Evolutionary conservation across 192 early-diverging fungal species (phyloP).

Genomic region (Tieghemiomyces parasiticus): DNA sequence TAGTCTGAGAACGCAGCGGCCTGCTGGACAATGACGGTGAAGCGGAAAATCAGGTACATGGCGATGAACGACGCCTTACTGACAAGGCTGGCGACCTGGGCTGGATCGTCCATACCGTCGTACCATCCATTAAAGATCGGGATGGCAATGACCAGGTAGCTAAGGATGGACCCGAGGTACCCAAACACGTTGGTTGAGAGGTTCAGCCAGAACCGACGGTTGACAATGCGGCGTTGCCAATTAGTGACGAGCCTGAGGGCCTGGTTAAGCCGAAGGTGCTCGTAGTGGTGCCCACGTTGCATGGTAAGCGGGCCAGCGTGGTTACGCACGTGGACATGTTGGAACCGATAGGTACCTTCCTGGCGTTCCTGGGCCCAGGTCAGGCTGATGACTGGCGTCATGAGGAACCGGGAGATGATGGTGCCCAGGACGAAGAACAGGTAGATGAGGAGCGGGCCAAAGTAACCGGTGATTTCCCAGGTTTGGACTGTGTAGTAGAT

Average conservation of each 20-base stretch:
- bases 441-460: conserved; percentile 58
- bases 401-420: conserved; percentile 38
- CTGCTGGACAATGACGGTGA: conserved; percentile 54
- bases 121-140: conserved; percentile 72
- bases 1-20: conserved; percentile 53
- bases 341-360: conserved; percentile 71
- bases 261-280: conserved; percentile 33
- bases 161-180: conserved; percentile 67
- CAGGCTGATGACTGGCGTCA: conserved; percentile 58
- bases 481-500: conserved; percentile 64
- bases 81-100: conserved; percentile 61
- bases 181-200: conserved; percentile 40
- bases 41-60: conserved; percentile 70
- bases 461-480: conserved; percentile 43
- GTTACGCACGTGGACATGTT: conserved; percentile 52
- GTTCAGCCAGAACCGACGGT: conserved; percentile 27
- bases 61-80: conserved; percentile 70
- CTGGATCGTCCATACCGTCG: conserved; percentile 40
- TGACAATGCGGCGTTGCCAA: conserved; percentile 38
- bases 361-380: conserved; percentile 59
- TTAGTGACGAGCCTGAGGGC: conserved; percentile 36
- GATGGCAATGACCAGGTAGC: conserved; percentile 65
- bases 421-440: conserved; percentile 51
- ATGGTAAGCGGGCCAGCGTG: conserved; percentile 73
- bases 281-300: conserved; percentile 53